Conservation (phyloP, 345 rosid genomes). For the Rhizophora apiculata region DNA sequence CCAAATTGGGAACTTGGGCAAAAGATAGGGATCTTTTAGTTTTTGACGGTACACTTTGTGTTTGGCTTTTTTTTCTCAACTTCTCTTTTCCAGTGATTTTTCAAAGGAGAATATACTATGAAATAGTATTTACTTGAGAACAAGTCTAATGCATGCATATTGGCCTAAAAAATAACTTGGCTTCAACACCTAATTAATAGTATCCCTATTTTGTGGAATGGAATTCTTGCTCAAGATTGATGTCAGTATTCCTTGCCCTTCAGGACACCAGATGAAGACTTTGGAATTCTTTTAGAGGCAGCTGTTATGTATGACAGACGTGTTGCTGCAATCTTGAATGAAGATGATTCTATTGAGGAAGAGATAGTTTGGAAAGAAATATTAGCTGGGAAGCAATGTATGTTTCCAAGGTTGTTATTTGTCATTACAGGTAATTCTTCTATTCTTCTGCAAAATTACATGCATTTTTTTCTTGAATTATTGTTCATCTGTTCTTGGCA, state of each 20-base stretch:
- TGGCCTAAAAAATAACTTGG: too few relatives aligned
- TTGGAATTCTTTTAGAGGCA: slow-evolving; percentile 90
- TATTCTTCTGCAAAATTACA: slow-evolving; percentile 1
- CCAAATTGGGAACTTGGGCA: too few relatives aligned
- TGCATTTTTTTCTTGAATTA: background rate
- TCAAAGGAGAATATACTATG: too few relatives aligned
- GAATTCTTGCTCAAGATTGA: too few relatives aligned
- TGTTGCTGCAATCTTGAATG: slow-evolving; percentile 74
- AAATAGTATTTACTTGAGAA: too few relatives aligned
- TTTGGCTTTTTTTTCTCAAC: too few relatives aligned
- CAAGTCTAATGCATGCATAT: too few relatives aligned
- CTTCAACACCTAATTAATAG: too few relatives aligned
- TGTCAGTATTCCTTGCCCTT: background rate
- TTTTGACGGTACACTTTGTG: too few relatives aligned
- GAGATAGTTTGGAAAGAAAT: slow-evolving; percentile 49
- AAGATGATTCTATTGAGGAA: slow-evolving; percentile 46
- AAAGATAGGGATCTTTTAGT: too few relatives aligned
- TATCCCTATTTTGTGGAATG: too few relatives aligned
- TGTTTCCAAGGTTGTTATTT: slow-evolving; percentile 76
- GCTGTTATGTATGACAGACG: slow-evolving; percentile 95
- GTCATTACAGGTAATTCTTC: slow-evolving; percentile 71
- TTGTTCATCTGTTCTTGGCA: background rate
- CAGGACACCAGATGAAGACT: slow-evolving; percentile 99
- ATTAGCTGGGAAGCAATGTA: slow-evolving; percentile 41
- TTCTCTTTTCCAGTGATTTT: too few relatives aligned